Evolutionary conservation across 495 filamentous ascomycete species (phyloP).

Genomic region (Penicillium robsamsonii): DNA sequence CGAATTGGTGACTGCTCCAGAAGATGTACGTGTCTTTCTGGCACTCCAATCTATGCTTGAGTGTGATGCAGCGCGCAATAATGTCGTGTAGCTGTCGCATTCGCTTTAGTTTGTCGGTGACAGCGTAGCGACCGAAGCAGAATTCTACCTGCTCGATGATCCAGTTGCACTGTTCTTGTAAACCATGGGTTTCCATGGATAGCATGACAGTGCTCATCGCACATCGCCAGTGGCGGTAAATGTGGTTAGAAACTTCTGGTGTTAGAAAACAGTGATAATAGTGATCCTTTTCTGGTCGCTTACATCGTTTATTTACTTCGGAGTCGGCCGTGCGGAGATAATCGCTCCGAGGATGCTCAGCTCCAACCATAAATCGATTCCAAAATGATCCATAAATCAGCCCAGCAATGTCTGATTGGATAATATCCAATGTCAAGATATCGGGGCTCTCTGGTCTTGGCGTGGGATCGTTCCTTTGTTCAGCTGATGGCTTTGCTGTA

Average conservation of each 20-base stretch:
- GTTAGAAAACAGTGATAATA: background rate
- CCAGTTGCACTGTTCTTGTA: background rate
- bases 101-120: background rate
- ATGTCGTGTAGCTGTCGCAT: constrained; percentile 7
- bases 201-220: background rate
- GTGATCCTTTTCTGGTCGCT: background rate
- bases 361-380: background rate
- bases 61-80: constrained; percentile 10
- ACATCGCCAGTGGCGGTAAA: background rate
- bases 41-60: constrained; percentile 24
- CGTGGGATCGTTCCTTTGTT: background rate
- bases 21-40: constrained; percentile 22
- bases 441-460: background rate
- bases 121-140: background rate
- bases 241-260: background rate
- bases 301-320: background rate
- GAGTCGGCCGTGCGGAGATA: background rate
- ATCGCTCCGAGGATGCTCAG: too few species aligned
- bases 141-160: background rate
- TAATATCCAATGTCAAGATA: background rate
- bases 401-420: background rate
- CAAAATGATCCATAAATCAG: constrained; percentile 5
- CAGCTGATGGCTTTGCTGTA: background rate
- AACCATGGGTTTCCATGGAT: background rate
- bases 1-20: constrained; percentile 6